These are phyloP conservation scores for Saccharum hybrid DNA, from an alignment of 202 grass and related monocot species.

Conservation along the genomic window DNA sequence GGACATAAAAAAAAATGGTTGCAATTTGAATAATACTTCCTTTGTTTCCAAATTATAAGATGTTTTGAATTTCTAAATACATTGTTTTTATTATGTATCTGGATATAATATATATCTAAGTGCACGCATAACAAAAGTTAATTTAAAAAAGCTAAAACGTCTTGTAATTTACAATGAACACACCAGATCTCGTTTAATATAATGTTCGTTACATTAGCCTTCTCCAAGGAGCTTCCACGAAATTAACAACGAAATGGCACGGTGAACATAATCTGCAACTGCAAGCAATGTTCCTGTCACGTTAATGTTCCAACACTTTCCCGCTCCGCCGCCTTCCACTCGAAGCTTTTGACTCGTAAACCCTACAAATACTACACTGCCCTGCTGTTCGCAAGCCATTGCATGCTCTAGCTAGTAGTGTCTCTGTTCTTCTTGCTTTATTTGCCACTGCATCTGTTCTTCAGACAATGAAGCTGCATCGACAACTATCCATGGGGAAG, in stretches of 20 bases:
- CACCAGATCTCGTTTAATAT: background rate
- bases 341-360: slow-evolving; percentile 26
- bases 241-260: slow-evolving; percentile 16
- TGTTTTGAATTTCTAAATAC: too few species aligned
- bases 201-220: background rate
- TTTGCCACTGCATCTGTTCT: background rate
- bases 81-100: too few species aligned
- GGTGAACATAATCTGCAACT: background rate
- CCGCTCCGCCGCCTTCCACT: slow-evolving; percentile 16
- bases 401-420: background rate
- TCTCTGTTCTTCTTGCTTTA: background rate
- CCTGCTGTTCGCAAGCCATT: background rate
- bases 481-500: slow-evolving; percentile 3
- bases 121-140: too few species aligned
- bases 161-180: background rate
- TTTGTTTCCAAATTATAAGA: too few species aligned
- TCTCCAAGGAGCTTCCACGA: slow-evolving; percentile 6
- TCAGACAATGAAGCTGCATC: slow-evolving; percentile 17
- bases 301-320: slow-evolving; percentile 19
- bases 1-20: too few species aligned
- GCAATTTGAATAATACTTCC: too few species aligned
- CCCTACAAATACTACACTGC: slow-evolving; percentile 39
- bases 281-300: background rate
- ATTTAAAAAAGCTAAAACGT: too few species aligned
- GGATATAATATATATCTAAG: too few species aligned